Percentiles rank a stretch among this genome's conserved stretches.
Evolutionary conservation across 306 rosid species (phyloP).

Genomic region (Trifolium subterraneum): DNA sequence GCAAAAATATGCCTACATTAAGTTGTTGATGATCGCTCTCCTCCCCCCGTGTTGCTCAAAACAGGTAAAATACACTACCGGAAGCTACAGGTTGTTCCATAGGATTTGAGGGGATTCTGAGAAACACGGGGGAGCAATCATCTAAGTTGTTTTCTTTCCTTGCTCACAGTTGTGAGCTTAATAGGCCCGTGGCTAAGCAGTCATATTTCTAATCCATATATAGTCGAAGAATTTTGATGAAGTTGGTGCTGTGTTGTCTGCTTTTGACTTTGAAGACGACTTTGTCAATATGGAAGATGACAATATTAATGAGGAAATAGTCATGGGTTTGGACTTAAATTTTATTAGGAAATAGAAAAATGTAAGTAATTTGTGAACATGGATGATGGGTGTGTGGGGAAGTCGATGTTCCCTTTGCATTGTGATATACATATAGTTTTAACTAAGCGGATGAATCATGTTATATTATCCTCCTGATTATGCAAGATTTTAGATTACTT

Average conservation of each 20-base stretch:
- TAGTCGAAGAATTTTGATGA: constrained; percentile 5
- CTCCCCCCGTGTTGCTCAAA: no score
- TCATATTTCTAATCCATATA: not conserved
- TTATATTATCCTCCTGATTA: not conserved
- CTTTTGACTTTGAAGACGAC: constrained; percentile 10
- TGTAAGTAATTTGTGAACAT: not conserved
- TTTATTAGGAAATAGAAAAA: not conserved
- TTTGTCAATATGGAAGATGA: not conserved
- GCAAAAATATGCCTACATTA: not conserved
- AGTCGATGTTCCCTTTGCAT: not conserved
- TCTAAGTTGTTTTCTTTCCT: constrained; percentile 8
- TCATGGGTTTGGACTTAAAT: not conserved
- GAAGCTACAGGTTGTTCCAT: no score
- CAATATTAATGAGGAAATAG: constrained; percentile 1
- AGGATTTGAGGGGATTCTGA: no score
- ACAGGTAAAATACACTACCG: no score
- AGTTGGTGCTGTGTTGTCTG: constrained; percentile 4
- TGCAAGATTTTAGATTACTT: not conserved
- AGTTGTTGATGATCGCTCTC: not conserved
- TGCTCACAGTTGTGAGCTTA: constrained; percentile 6
- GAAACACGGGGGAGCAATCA: no score
- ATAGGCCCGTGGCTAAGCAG: not conserved
- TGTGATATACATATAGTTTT: not conserved
- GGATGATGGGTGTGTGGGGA: not conserved
- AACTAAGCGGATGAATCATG: not conserved